phyloP scores from a whole-genome alignment of 768 basidiomycete genomes.

The Naganishia randhawae region DNA sequence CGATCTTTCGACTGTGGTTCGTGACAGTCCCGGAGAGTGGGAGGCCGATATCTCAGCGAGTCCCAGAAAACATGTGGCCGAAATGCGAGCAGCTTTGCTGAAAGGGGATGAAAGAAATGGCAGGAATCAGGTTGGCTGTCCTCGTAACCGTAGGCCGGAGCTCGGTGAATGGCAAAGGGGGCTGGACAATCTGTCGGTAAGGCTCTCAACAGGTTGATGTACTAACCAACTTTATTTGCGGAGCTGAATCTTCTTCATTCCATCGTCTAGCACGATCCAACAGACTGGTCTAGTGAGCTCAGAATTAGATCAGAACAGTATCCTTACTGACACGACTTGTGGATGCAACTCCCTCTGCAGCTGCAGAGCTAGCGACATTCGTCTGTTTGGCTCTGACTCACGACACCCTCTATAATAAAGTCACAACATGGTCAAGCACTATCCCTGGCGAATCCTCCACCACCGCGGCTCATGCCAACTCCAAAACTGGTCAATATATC shows the following conservation, averaged over 20 bases:
- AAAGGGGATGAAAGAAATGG: background rate
- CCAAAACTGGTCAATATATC: background rate
- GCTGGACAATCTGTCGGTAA: background rate
- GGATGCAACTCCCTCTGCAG: background rate
- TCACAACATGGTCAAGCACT: background rate
- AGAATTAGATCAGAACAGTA: background rate
- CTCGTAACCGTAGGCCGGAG: background rate
- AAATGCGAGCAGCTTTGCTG: background rate
- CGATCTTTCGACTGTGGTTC: background rate
- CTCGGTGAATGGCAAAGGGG: background rate
- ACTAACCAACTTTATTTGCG: too few relatives aligned
- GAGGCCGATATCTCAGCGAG: background rate
- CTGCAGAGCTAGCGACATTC: conserved; percentile 2
- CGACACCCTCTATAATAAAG: background rate
- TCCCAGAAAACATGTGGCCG: conserved; percentile 9
- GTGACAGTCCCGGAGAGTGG: background rate
- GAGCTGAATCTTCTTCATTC: background rate
- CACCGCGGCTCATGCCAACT: background rate
- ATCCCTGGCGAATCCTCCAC: background rate
- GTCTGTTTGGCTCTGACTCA: background rate
- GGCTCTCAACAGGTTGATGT: too few relatives aligned
- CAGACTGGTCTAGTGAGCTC: conserved; percentile 4
- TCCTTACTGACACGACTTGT: background rate
- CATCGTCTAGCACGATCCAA: background rate
- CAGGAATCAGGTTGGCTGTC: too few relatives aligned